Evolutionary conservation across 2,329 filamentous ascomycete species (phyloP).

Genomic region (Cadophora gregata): DNA sequence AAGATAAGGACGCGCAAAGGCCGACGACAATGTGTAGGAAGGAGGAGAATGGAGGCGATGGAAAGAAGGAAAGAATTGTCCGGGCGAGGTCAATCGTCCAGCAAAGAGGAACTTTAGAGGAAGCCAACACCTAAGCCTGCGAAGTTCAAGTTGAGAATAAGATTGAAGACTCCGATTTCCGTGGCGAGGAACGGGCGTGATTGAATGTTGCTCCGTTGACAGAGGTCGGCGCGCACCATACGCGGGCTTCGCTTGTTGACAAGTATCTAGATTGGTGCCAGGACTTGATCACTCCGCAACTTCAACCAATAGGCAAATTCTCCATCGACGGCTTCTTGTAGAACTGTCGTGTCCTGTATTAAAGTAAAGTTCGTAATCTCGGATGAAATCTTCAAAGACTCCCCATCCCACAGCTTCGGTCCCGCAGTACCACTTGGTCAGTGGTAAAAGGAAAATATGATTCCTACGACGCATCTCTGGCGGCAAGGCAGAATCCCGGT

Average conservation of each 20-base stretch:
- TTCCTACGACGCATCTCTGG: constrained; percentile 16
- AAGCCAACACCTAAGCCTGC: not conserved
- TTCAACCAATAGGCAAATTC: not conserved
- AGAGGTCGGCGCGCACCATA: not conserved
- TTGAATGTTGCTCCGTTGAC: not conserved
- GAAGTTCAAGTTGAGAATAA: not conserved
- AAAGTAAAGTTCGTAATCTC: not conserved
- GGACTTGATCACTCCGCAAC: not conserved
- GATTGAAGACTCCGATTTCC: not conserved
- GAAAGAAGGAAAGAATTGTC: not conserved
- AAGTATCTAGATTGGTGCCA: not conserved
- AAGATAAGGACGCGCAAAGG: not conserved
- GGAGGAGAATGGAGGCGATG: not conserved
- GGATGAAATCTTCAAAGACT: not conserved
- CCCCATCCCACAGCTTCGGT: not conserved
- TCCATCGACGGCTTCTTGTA: not conserved
- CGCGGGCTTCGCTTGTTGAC: constrained; percentile 9
- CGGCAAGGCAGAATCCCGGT: not conserved
- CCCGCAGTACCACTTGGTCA: constrained; percentile 7
- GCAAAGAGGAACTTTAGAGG: not conserved
- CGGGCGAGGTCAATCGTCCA: not conserved
- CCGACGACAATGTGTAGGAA: not conserved
- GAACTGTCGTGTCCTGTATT: not conserved
- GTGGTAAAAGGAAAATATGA: not conserved
- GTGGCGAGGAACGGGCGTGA: not conserved